These are phyloP conservation scores for Firmiana major DNA, from an alignment of 345 rosid species.

Conservation along the genomic window DNA sequence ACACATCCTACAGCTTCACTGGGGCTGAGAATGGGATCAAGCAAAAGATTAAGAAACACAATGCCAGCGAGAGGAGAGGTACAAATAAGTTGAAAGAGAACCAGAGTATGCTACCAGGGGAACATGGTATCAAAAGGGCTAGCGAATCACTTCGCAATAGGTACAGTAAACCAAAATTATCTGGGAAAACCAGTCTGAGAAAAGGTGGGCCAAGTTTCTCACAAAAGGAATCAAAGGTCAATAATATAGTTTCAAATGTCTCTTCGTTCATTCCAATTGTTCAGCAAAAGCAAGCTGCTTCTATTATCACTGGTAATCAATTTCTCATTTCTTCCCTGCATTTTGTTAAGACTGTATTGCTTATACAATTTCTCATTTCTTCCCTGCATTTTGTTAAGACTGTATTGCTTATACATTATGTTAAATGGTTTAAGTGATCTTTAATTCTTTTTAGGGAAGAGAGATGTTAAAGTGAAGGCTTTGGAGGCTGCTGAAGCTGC, in stretches of 20 bases:
- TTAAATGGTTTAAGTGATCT: too few species aligned
- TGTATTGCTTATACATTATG: background rate
- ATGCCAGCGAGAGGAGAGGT: slow-evolving; percentile 42
- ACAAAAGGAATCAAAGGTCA: slow-evolving; percentile 48
- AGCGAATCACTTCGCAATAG: slow-evolving; percentile 44
- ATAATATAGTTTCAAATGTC: slow-evolving; percentile 72
- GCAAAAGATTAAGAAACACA: slow-evolving; percentile 38
- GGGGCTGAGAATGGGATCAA: slow-evolving; percentile 41
- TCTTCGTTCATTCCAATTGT: slow-evolving; percentile 80
- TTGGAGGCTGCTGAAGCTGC: slow-evolving; percentile 88
- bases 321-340: background rate
- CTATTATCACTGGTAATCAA: slow-evolving; percentile 51
- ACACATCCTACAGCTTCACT: slow-evolving; percentile 44
- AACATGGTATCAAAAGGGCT: slow-evolving; percentile 33
- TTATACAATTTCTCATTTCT: background rate
- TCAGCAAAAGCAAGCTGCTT: slow-evolving; percentile 71
- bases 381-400: background rate
- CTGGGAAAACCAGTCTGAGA: slow-evolving; percentile 43
- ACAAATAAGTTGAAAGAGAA: slow-evolving; percentile 45
- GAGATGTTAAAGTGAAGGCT: slow-evolving; percentile 85
- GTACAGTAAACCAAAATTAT: slow-evolving; percentile 54
- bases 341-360: background rate
- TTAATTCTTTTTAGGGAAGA: slow-evolving; percentile 60
- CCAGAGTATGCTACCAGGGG: slow-evolving; percentile 24
- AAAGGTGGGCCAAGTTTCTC: slow-evolving; percentile 38